These are phyloP conservation scores for Trifolium fragiferum DNA, from an alignment of 306 rosid genomes.

Conservation along the genomic window DNA sequence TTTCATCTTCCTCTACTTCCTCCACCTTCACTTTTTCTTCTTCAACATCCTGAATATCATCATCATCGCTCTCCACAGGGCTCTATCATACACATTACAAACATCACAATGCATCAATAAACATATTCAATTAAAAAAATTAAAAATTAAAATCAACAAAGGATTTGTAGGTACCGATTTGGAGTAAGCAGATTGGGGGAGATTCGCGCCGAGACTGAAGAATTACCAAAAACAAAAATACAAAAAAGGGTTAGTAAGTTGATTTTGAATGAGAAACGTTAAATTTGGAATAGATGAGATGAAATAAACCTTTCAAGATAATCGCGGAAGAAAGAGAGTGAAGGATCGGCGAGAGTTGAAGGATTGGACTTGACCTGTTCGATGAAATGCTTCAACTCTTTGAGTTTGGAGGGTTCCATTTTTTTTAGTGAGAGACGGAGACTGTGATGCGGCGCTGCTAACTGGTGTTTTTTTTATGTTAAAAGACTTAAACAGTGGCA, in stretches of 20 bases:
- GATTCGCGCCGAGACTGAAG: slow-evolving; percentile 69
- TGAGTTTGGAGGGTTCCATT: slow-evolving; percentile 76
- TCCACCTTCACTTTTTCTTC: slow-evolving; percentile 50
- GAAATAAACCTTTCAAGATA: slow-evolving; percentile 68
- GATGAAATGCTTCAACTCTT: slow-evolving; percentile 71
- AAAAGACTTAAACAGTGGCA: too few species aligned
- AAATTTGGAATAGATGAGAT: neutral
- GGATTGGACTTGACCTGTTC: slow-evolving; percentile 82
- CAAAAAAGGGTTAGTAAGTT: neutral
- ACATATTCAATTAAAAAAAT: neutral
- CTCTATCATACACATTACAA: slow-evolving; percentile 41
- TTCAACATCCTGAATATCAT: slow-evolving; percentile 58
- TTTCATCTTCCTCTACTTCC: slow-evolving; percentile 78
- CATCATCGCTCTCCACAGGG: slow-evolving; percentile 77
- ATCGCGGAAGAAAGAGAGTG: slow-evolving; percentile 92
- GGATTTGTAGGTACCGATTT: slow-evolving; percentile 56
- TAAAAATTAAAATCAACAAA: neutral
- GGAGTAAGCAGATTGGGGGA: slow-evolving; percentile 61
- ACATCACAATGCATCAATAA: neutral
- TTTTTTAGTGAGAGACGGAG: slow-evolving; percentile 32
- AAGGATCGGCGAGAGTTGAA: slow-evolving; percentile 72
- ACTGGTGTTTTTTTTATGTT: too few species aligned
- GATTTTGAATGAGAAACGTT: neutral
- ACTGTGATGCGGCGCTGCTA: neutral
- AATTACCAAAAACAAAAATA: neutral